A percentile compares a stretch with the other conserved stretches of the same genome.
Evolutionary conservation across 1,284 basidiomycete species (phyloP).

Genomic region (Blastosporella zonata): DNA sequence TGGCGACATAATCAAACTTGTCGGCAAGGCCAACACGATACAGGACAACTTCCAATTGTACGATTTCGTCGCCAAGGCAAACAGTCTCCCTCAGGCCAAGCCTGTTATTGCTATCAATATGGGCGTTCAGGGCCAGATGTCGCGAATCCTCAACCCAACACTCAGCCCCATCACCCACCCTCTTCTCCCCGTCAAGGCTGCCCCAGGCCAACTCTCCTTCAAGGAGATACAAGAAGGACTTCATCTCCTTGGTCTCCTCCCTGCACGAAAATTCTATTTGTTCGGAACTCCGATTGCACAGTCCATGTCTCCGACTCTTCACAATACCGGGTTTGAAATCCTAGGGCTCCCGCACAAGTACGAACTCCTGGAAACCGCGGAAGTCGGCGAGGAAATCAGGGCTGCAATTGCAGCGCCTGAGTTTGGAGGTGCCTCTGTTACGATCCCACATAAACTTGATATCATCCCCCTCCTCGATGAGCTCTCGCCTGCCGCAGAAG

Average conservation of each 20-base stretch:
- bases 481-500: constrained; percentile 75
- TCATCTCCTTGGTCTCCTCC: constrained; percentile 77
- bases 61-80: constrained; percentile 59
- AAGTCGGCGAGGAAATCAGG: constrained; percentile 66
- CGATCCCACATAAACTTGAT: constrained; percentile 90
- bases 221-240: constrained; percentile 82
- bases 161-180: constrained; percentile 92
- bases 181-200: constrained; percentile 78
- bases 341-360: constrained; percentile 87
- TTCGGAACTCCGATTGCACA: constrained; percentile 89
- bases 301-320: constrained; percentile 90
- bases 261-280: constrained; percentile 74
- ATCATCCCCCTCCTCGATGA: constrained; percentile 78
- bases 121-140: constrained; percentile 86
- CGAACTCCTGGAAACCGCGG: constrained; percentile 70
- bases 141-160: constrained; percentile 82
- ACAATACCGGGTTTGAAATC: constrained; percentile 84
- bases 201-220: constrained; percentile 91
- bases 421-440: constrained; percentile 96
- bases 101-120: constrained; percentile 96
- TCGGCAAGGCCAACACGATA: constrained; percentile 76
- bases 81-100: constrained; percentile 46
- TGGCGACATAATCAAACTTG: constrained; percentile 92
- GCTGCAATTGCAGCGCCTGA: constrained; percentile 60
- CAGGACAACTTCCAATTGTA: constrained; percentile 83